Conservation (phyloP, 106 monocot species). For the Dioscorea alata region DNA sequence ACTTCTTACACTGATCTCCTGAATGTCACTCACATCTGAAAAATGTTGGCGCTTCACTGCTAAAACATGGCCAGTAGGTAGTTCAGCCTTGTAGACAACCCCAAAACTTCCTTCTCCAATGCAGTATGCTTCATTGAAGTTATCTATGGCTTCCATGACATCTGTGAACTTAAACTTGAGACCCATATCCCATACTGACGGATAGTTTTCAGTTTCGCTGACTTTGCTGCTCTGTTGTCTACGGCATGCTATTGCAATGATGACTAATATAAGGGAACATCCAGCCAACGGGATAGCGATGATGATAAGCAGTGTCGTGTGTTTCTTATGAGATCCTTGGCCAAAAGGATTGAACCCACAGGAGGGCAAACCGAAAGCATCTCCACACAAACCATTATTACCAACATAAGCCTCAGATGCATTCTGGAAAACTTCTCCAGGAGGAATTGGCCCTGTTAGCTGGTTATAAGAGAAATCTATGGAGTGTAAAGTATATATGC, state of each 20-base stretch:
- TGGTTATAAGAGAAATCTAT: slow-evolving; percentile 78
- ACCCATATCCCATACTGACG: too few species aligned
- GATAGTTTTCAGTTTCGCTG: too few species aligned
- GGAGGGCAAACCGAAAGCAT: slow-evolving; percentile 30
- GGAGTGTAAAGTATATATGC: slow-evolving; percentile 35
- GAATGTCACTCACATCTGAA: slow-evolving; percentile 16
- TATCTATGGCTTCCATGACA: slow-evolving; percentile 59
- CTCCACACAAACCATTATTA: slow-evolving; percentile 63
- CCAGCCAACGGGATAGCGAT: too few species aligned
- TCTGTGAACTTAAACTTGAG: slow-evolving; percentile 47
- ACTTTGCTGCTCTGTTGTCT: too few species aligned
- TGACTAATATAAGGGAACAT: too few species aligned
- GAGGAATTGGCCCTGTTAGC: slow-evolving; percentile 49
- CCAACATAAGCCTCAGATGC: slow-evolving; percentile 40
- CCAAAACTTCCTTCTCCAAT: slow-evolving; percentile 67
- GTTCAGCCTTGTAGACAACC: slow-evolving; percentile 64
- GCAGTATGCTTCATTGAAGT: slow-evolving; percentile 55
- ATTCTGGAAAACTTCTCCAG: slow-evolving; percentile 28
- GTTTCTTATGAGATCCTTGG: slow-evolving; percentile 8
- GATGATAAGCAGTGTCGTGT: too few species aligned
- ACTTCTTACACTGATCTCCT: slow-evolving; percentile 24
- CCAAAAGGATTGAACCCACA: slow-evolving; percentile 13
- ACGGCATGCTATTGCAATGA: slow-evolving; percentile 40
- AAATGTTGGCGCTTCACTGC: slow-evolving; percentile 65
- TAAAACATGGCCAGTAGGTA: slow-evolving; percentile 28